Evolutionary conservation across 352 stramenopile species (phyloP).

Genomic region (Elongisporangium prolatum): DNA sequence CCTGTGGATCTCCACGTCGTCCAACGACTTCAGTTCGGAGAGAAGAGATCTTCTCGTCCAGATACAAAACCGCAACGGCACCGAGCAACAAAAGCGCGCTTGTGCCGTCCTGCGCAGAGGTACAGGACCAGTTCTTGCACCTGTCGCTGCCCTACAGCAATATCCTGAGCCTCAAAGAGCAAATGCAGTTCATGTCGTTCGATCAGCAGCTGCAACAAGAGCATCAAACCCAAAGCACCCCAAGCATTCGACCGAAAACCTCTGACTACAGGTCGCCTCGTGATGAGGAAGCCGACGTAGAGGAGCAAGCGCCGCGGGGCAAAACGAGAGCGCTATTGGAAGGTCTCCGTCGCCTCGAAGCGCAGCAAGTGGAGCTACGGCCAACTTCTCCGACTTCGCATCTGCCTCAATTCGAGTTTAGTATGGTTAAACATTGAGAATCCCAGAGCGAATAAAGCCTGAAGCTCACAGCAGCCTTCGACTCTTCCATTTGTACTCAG

Average conservation of each 20-base stretch:
- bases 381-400: neutral
- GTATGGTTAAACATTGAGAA: neutral
- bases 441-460: no score
- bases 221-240: slow-evolving; percentile 1
- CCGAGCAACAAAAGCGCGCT: neutral
- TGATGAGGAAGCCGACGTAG: slow-evolving; percentile 6
- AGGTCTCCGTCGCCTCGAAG: slow-evolving; percentile 29
- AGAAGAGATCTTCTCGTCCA: neutral
- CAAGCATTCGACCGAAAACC: neutral
- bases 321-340: slow-evolving; percentile 34
- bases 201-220: slow-evolving; percentile 20
- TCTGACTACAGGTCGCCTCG: neutral
- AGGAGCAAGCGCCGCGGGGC: slow-evolving; percentile 9
- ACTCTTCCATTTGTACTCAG: no score
- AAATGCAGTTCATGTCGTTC: slow-evolving; percentile 45
- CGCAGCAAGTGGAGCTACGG: neutral
- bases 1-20: neutral
- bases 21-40: neutral
- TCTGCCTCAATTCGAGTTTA: neutral
- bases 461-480: no score
- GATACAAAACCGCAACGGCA: neutral
- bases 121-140: slow-evolving; percentile 50
- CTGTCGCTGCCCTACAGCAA: slow-evolving; percentile 28
- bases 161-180: slow-evolving; percentile 37
- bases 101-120: slow-evolving; percentile 23